These are phyloP conservation scores for Beauveria caledonica DNA, from an alignment of 2,329 filamentous ascomycete species.

Conservation along the genomic window DNA sequence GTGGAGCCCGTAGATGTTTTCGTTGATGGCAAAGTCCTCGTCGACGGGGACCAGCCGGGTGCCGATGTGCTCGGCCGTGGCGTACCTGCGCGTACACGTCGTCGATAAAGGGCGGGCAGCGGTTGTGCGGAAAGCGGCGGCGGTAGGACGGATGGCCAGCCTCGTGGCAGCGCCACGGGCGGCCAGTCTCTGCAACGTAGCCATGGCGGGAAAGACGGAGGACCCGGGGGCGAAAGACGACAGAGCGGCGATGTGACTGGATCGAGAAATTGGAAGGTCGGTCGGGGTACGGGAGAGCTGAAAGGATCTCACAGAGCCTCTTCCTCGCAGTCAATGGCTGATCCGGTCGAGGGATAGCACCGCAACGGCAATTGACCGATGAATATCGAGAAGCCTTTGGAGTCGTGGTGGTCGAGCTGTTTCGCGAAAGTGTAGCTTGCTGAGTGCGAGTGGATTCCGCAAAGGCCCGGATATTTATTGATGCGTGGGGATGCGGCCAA, in stretches of 20 bases:
- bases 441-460: conserved; percentile 7
- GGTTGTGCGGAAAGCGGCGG: conserved; percentile 25
- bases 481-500: conserved; percentile 9
- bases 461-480: conserved; percentile 11
- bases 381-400: conserved; percentile 5
- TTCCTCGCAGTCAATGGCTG: conserved; percentile 11
- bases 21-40: conserved; percentile 50
- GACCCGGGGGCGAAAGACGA: conserved; percentile 20
- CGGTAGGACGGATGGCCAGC: conserved; percentile 44
- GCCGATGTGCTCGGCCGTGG: conserved; percentile 41
- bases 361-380: conserved; percentile 9
- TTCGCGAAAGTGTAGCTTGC: conserved; percentile 11
- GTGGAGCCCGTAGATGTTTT: conserved; percentile 40
- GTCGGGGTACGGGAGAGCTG: conserved; percentile 18
- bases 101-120: conserved; percentile 57
- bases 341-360: conserved; percentile 7
- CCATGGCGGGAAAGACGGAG: conserved; percentile 45
- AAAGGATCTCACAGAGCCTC: conserved; percentile 17
- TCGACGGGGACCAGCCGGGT: conserved; percentile 60
- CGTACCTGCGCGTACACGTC: conserved; percentile 53
- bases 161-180: conserved; percentile 60
- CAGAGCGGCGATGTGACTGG: conserved; percentile 11
- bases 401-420: conserved; percentile 7
- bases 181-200: conserved; percentile 64
- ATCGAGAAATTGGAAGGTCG: conserved; percentile 11